Evolutionary conservation across 192 early-diverging fungal species (phyloP), one percentile per base, ranked within the genome.

Genomic region (Coemansia sp.): DNA sequence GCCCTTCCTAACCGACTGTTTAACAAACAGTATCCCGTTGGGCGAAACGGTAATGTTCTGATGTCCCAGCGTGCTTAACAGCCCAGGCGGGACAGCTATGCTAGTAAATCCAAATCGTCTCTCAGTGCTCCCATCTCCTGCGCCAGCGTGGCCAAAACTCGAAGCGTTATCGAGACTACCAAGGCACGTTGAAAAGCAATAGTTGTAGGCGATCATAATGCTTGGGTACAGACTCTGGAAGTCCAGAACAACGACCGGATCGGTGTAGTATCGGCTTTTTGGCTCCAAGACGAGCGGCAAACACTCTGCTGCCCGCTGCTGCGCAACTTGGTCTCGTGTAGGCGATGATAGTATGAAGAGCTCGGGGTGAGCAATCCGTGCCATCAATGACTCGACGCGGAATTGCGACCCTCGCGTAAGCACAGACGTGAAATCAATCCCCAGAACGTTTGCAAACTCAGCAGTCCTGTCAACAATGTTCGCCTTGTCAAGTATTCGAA

Each of bases 161-260:
- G 81, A 50, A 8, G 77, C 63, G 13, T 54, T 50, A 25, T 70
- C 74, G 11, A 81, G 35, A 22, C 71, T 84, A 0, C 96, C 95
- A 2, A 98, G 69, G 67, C 93, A 94, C 0, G 95, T 98, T 11
- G 93, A 95, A 69, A 85, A 96, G 69, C 95, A 98, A 49, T 91
- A 93, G 70, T 98, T 98, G 78, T 95, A 98, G 0, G 94, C 96
- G 70, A 97, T 96, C 89, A 98, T 95, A 15, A 98, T 83, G 65
- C 92, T 94, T 19, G 96, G 96, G 60, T 98, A 98, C 17, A 98
- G 76, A 52, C 89, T 91, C 69, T 96, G 95, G 55, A 97, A 98
- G 76, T 98, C 96, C 33, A 96, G 77, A 5, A 98, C 93, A 2
- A 94, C 73, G 23, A 96, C 64, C 5, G 96, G 96, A 69, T 89